These are phyloP conservation scores for Metschnikowia matae DNA, from an alignment of 805 yeast genomes.

Conservation along the genomic window DNA sequence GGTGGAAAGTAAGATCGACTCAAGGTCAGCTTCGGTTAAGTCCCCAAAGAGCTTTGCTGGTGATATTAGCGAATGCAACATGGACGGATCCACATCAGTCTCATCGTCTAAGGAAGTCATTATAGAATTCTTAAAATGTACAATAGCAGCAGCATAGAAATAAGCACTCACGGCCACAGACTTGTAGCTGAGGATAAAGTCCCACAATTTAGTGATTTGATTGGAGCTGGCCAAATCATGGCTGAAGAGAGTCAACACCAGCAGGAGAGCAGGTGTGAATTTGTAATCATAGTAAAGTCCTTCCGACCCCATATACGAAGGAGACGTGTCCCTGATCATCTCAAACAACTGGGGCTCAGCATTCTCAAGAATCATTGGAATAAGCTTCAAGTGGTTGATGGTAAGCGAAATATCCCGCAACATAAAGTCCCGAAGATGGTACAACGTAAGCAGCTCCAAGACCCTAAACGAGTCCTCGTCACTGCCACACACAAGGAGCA, in stretches of 20 bases:
- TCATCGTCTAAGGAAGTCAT: not conserved
- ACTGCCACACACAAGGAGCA: slow-evolving; percentile 49
- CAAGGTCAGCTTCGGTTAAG: slow-evolving; percentile 26
- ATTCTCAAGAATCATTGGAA: slow-evolving; percentile 55
- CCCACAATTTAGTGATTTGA: slow-evolving; percentile 62
- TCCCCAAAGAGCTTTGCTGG: slow-evolving; percentile 28
- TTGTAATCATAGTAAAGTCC: slow-evolving; percentile 33
- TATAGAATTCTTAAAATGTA: slow-evolving; percentile 33
- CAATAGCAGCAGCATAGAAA: slow-evolving; percentile 55
- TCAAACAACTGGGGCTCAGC: slow-evolving; percentile 46
- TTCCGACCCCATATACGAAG: slow-evolving; percentile 21
- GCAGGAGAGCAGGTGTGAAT: slow-evolving; percentile 60
- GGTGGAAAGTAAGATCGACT: slow-evolving; percentile 25
- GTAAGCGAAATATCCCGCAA: slow-evolving; percentile 63
- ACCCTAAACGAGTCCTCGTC: slow-evolving; percentile 38
- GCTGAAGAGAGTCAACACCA: slow-evolving; percentile 71
- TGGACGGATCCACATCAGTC: slow-evolving; percentile 26
- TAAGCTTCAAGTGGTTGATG: slow-evolving; percentile 57
- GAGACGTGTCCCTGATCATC: slow-evolving; percentile 36
- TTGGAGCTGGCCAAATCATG: slow-evolving; percentile 58
- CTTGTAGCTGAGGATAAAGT: slow-evolving; percentile 54
- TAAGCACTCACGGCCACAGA: slow-evolving; percentile 55
- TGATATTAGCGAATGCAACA: slow-evolving; percentile 33
- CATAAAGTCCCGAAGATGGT: slow-evolving; percentile 82
- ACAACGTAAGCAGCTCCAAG: slow-evolving; percentile 53